These are phyloP conservation scores for Cryptococcus maquisensis DNA, from an alignment of 1,284 basidiomycete genomes.

Conservation along the genomic window DNA sequence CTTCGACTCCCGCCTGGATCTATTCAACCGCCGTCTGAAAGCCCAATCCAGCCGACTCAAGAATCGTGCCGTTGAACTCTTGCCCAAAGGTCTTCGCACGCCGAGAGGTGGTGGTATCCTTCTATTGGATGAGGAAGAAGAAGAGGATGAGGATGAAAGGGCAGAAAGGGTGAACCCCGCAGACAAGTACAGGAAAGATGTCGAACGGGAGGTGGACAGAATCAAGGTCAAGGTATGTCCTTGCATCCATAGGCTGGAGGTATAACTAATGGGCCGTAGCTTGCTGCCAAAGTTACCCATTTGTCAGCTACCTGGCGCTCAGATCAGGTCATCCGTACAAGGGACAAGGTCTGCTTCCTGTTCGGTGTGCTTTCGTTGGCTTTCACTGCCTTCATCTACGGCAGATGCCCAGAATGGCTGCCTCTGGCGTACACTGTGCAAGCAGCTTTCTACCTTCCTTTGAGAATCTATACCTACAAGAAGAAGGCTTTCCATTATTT, in stretches of 20 bases:
- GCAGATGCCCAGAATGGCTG: conserved; percentile 72
- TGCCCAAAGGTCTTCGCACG: conserved; percentile 55
- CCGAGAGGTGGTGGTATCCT: conserved; percentile 47
- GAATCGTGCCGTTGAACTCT: conserved; percentile 64
- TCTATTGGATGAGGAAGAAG: conserved; percentile 30
- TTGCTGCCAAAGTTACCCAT: conserved; percentile 60
- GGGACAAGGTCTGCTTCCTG: conserved; percentile 79
- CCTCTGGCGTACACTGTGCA: conserved; percentile 59
- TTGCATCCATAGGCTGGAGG: background rate
- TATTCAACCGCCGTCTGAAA: conserved; percentile 78
- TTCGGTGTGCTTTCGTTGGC: conserved; percentile 85
- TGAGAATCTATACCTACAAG: conserved; percentile 79
- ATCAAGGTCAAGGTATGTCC: conserved; percentile 62
- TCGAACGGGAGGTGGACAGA: conserved; percentile 77
- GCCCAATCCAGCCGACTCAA: conserved; percentile 79
- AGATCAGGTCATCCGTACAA: conserved; percentile 83
- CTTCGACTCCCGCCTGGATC: conserved; percentile 74
- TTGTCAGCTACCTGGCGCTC: conserved; percentile 76
- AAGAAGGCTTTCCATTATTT: conserved; percentile 86
- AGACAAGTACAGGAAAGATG: conserved; percentile 53
- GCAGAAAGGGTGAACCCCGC: conserved; percentile 17
- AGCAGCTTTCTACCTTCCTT: conserved; percentile 68
- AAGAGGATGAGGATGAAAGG: conserved; percentile 10
- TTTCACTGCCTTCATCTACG: conserved; percentile 74
- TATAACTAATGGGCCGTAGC: conserved; percentile 11